Base-by-base conservation (phyloP, 257 asterid genomes). In the Capsicum chinense region DNA sequence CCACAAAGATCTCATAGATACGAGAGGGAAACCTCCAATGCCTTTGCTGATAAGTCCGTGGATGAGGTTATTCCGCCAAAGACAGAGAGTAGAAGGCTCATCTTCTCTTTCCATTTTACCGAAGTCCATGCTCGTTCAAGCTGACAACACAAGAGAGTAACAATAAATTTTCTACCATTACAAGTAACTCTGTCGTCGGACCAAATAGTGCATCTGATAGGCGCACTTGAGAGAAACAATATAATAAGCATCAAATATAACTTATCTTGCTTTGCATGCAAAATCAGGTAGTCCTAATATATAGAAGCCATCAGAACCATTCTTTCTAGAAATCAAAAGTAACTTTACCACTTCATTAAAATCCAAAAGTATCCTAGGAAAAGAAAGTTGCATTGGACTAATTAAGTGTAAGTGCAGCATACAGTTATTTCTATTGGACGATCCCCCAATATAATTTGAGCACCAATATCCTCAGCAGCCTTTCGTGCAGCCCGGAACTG, bases 401-500 rank as follows among this genome's bases (percentile, higher is more conserved):
- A 26, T 26, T 26, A 70, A 70, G 56, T 19, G 14, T 76, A 76
- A 76, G 81, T 52, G 63, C 47, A 6, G 78, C 95, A 81, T 88
- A 94, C 98, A 59, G 98, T 95, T 81, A 95, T 94, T 90, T 95
- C 99, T 83, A 95, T 95, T 1, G 97, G 98, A 50, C 97, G 93
- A 88, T 94, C 97, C 52, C 99, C 99, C 88, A 93, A 89, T 60
- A 95, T 97, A 84, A 94, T 85, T 87, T 95, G 99, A 71, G 97
- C 98, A 48, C 98, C 98, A 82, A 92, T 87, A 89, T 92, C 98
- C 86, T 93, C 99, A 56, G 97, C 87, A 87, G 86, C 95, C 89
- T 89, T 92, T 50, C 99, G 89, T 66, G 99, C 99, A 87, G 97
- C 97, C 52, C 95, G 97, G 87, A 95, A 95, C 99, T 95, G 91